phyloP scores from a whole-genome alignment of 148 eudicot species.

The Beta vulgaris region DNA sequence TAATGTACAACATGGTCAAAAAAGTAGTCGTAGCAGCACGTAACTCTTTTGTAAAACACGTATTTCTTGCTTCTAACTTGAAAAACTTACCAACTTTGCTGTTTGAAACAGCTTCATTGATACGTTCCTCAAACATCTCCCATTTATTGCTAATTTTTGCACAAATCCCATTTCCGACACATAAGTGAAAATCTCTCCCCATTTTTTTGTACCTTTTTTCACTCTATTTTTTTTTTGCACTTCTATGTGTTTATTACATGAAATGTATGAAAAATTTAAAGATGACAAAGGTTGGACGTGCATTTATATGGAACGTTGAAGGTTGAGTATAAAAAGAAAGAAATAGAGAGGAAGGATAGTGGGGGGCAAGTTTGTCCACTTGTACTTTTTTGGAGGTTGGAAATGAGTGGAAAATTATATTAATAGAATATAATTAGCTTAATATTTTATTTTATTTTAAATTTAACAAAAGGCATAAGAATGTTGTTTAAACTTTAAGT shows the following conservation, averaged over 20 bases:
- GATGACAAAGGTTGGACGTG: constrained; percentile 10
- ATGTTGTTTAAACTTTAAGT: too few relatives aligned
- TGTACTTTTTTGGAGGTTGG: not conserved
- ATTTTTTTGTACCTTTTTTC: not conserved
- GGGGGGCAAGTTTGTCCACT: constrained; percentile 21
- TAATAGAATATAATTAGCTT: constrained; percentile 7
- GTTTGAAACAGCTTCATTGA: constrained; percentile 33
- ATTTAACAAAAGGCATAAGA: not conserved
- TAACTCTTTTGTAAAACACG: constrained; percentile 56
- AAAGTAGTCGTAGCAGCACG: constrained; percentile 85
- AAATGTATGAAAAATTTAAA: constrained; percentile 1
- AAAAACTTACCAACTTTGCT: constrained; percentile 63
- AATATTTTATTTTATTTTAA: too few relatives aligned
- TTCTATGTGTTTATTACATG: constrained; percentile 2
- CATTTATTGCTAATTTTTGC: constrained; percentile 19
- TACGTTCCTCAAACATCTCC: constrained; percentile 14
- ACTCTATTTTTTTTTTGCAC: not conserved
- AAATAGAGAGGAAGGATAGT: constrained; percentile 11
- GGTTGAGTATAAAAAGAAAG: not conserved
- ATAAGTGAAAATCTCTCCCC: constrained; percentile 27
- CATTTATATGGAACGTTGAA: constrained; percentile 3
- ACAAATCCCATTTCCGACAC: constrained; percentile 20
- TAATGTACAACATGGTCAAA: constrained; percentile 78
- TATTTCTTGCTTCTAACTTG: constrained; percentile 67
- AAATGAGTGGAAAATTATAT: constrained; percentile 8